Percentiles rank a stretch among this genome's conserved stretches.
Conservation (phyloP, 768 basidiomycete genomes). For the Gloeophyllum trabeum region DNA sequence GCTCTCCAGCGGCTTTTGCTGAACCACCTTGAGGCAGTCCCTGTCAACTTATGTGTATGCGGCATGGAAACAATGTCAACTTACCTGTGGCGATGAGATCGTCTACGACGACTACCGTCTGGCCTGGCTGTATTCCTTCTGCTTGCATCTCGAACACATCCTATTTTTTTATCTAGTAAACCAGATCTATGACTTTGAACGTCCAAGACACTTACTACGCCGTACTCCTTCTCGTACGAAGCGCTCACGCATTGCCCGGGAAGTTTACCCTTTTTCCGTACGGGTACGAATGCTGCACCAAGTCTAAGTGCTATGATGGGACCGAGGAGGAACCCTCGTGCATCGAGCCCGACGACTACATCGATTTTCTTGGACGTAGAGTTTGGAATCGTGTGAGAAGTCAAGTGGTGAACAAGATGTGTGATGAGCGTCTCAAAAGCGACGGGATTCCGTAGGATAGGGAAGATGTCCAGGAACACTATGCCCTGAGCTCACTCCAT, state of each 20-base stretch:
- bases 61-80: conserved; percentile 8
- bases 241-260: conserved; percentile 73
- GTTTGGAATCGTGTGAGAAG: conserved; percentile 59
- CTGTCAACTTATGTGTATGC: conserved; percentile 2
- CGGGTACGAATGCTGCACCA: conserved; percentile 92
- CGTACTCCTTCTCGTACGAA: conserved; percentile 89
- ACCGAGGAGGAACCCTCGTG: conserved; percentile 90
- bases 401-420: conserved; percentile 77
- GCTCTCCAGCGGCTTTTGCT: conserved; percentile 84
- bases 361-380: conserved; percentile 65
- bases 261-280: conserved; percentile 90
- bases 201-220: conserved; percentile 26
- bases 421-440: conserved; percentile 88
- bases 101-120: conserved; percentile 82
- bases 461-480: conserved; percentile 91
- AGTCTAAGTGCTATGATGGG: conserved; percentile 86
- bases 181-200: too few species aligned
- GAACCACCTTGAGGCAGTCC: conserved; percentile 58
- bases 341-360: conserved; percentile 90
- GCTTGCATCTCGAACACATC: conserved; percentile 96
- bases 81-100: conserved; percentile 93
- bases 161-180: conserved; percentile 28
- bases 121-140: conserved; percentile 71
- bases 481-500: conserved; percentile 70
- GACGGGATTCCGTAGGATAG: conserved; percentile 76